These are phyloP conservation scores for Globisporangium camurandrum DNA, from an alignment of 352 stramenopile species.

Conservation along the genomic window DNA sequence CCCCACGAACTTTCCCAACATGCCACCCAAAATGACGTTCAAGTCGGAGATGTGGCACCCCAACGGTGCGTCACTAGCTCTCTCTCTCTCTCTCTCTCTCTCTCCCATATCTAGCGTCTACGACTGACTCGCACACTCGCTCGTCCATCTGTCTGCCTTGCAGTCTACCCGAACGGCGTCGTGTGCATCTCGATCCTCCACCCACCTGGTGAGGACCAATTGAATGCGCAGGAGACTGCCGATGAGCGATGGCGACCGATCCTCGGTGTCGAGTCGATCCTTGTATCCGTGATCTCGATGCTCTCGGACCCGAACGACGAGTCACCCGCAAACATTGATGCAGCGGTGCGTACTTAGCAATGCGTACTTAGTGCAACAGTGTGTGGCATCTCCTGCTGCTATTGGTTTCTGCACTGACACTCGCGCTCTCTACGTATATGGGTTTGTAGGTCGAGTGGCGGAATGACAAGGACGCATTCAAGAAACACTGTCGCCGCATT, in stretches of 20 bases:
- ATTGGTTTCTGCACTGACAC: not conserved
- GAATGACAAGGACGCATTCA: slow-evolving; percentile 91
- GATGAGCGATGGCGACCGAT: slow-evolving; percentile 98
- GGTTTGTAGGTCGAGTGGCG: slow-evolving; percentile 81
- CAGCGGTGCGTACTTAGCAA: slow-evolving; percentile 83
- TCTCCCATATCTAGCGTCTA: not conserved
- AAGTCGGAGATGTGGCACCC: slow-evolving; percentile 99
- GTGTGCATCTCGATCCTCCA: slow-evolving; percentile 99
- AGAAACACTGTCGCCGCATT: slow-evolving; percentile 87
- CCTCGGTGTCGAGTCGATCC: slow-evolving; percentile 93
- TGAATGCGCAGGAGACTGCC: slow-evolving; percentile 97
- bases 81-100: not conserved
- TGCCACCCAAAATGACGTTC: slow-evolving; percentile 98
- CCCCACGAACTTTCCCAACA: slow-evolving; percentile 98
- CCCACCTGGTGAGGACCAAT: slow-evolving; percentile 95
- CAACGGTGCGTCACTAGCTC: slow-evolving; percentile 59
- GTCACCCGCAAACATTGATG: slow-evolving; percentile 99
- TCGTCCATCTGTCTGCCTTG: slow-evolving; percentile 1
- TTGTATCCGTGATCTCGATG: slow-evolving; percentile 98
- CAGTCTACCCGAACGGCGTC: slow-evolving; percentile 96
- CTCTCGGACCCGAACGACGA: slow-evolving; percentile 99
- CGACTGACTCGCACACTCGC: not conserved
- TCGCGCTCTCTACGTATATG: too few species aligned
- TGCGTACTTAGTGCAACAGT: too few species aligned
- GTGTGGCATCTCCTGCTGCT: not conserved